Percentiles rank a stretch among this genome's conserved stretches.
Conservation (phyloP, 2,329 filamentous ascomycete genomes). For the Sporothrix phasma region DNA sequence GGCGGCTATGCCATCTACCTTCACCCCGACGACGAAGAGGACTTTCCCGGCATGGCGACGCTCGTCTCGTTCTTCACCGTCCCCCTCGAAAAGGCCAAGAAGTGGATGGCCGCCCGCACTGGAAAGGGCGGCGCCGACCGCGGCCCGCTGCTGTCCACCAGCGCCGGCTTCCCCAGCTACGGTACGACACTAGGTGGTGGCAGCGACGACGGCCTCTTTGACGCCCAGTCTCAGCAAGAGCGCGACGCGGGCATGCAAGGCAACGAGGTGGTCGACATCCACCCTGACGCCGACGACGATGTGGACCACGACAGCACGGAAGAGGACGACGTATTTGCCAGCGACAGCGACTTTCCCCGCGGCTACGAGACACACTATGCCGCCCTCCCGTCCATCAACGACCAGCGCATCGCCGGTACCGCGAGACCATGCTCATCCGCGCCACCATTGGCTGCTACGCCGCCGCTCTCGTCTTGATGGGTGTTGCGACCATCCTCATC, state of each 20-base stretch:
- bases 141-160: conserved; percentile 24
- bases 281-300: conserved; percentile 3
- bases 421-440: conserved; percentile 46
- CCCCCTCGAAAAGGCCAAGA: conserved; percentile 42
- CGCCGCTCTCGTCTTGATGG: conserved; percentile 52
- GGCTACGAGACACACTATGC: conserved; percentile 48
- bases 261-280: neutral
- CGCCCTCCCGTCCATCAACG: conserved; percentile 39
- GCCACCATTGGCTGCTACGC: conserved; percentile 45
- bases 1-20: conserved; percentile 64
- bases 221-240: neutral
- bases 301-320: conserved; percentile 32
- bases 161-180: conserved; percentile 9
- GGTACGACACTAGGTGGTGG: conserved; percentile 15
- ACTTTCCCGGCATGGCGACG: conserved; percentile 54
- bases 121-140: conserved; percentile 12
- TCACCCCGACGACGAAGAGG: conserved; percentile 52
- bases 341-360: conserved; percentile 35
- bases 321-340: conserved; percentile 28
- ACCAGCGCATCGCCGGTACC: conserved; percentile 42
- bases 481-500: conserved; percentile 55
- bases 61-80: conserved; percentile 42
- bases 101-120: conserved; percentile 34
- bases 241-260: neutral
- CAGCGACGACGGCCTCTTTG: neutral